Percentiles rank a stretch among this genome's conserved stretches.
These are phyloP conservation scores for Boletus edulis DNA, from an alignment of 768 basidiomycete genomes.

Conservation along the genomic window DNA sequence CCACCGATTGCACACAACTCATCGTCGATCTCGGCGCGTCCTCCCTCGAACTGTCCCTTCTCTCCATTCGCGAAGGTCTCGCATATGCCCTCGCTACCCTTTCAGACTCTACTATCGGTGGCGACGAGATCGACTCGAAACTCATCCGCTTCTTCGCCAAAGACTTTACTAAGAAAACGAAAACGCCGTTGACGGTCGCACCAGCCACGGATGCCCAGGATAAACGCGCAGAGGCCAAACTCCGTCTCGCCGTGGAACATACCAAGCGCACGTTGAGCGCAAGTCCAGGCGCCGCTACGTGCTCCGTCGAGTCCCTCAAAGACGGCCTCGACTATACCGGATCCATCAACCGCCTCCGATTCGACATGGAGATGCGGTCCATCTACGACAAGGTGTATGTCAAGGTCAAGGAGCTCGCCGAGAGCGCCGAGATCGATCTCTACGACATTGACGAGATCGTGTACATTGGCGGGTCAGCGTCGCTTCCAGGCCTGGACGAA, in stretches of 20 bases:
- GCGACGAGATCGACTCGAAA: slow-evolving; percentile 73
- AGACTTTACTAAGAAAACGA: slow-evolving; percentile 97
- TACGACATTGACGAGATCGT: slow-evolving; percentile 77
- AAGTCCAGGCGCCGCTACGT: slow-evolving; percentile 81
- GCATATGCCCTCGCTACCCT: slow-evolving; percentile 59
- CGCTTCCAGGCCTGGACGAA: slow-evolving; percentile 73
- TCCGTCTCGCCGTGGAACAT: slow-evolving; percentile 89
- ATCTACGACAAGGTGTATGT: slow-evolving; percentile 57
- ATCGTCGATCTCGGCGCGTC: slow-evolving; percentile 81
- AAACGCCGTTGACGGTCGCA: slow-evolving; percentile 63
- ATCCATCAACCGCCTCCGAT: slow-evolving; percentile 54
- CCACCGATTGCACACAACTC: slow-evolving; percentile 71
- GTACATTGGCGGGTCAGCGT: slow-evolving; percentile 74
- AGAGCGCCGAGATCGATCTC: slow-evolving; percentile 51
- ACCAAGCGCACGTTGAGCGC: slow-evolving; percentile 93
- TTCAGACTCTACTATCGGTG: slow-evolving; percentile 48
- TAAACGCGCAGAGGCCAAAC: slow-evolving; percentile 88
- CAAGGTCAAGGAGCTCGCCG: slow-evolving; percentile 53
- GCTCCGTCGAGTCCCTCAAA: slow-evolving; percentile 91
- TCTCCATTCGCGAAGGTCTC: slow-evolving; percentile 76
- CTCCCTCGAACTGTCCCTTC: slow-evolving; percentile 62
- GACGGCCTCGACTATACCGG: slow-evolving; percentile 90
- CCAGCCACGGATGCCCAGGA: slow-evolving; percentile 59
- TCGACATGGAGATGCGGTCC: slow-evolving; percentile 57
- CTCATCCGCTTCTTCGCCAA: slow-evolving; percentile 90